These are phyloP conservation scores for Neurospora sp. DNA, from an alignment of 2,329 filamentous ascomycete genomes.

Conservation along the genomic window DNA sequence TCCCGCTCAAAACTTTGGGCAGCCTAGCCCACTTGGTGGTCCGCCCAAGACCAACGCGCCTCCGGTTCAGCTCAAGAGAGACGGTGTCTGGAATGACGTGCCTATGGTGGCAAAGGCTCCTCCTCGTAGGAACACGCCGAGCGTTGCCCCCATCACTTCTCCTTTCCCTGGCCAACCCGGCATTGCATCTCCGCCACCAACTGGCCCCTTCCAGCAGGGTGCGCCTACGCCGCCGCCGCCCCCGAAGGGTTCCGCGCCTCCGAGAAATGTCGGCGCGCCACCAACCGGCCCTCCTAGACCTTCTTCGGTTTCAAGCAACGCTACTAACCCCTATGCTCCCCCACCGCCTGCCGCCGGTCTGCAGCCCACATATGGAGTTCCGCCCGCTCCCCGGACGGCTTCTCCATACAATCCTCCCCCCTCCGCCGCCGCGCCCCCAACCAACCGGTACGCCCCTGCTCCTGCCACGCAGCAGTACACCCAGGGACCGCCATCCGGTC, in stretches of 20 bases:
- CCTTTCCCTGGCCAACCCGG: constrained; percentile 62
- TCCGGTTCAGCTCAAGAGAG: constrained; percentile 59
- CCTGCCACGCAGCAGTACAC: constrained; percentile 45
- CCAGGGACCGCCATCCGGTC: constrained; percentile 30
- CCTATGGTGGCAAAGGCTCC: constrained; percentile 75
- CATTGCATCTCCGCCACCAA: constrained; percentile 46
- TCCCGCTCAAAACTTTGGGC: constrained; percentile 30
- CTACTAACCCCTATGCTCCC: constrained; percentile 54
- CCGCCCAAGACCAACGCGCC: constrained; percentile 58
- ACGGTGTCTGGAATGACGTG: constrained; percentile 89
- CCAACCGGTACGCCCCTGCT: constrained; percentile 66
- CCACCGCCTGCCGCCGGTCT: constrained; percentile 21
- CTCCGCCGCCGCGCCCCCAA: constrained; percentile 50
- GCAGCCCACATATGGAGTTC: constrained; percentile 31
- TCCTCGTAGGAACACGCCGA: constrained; percentile 66
- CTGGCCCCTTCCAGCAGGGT: constrained; percentile 43
- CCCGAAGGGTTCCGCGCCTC: constrained; percentile 65
- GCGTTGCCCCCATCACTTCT: constrained; percentile 56
- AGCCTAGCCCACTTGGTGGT: constrained; percentile 40
- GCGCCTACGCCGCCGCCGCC: constrained; percentile 68
- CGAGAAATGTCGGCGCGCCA: constrained; percentile 41
- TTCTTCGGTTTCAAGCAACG: constrained; percentile 48
- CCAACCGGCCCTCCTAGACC: constrained; percentile 31
- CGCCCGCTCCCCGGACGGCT: constrained; percentile 60
- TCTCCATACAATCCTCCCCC: constrained; percentile 84